Percentiles rank a stretch among this genome's conserved stretches.
Conservation (phyloP, 768 basidiomycete species). For the Hygrophorus russula region DNA sequence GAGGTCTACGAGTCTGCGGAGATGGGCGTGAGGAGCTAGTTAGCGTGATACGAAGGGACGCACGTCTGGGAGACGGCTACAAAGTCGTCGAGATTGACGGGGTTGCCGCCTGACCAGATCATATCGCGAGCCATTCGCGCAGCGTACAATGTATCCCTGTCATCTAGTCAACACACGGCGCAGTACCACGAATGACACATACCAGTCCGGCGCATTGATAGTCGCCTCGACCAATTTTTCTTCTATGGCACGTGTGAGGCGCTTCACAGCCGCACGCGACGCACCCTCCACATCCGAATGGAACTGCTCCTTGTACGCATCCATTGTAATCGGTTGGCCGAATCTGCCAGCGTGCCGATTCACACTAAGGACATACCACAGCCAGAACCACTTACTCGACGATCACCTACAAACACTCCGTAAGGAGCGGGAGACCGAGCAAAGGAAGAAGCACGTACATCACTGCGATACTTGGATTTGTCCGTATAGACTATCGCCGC, state of each 20-base stretch:
- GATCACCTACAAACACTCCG: conserved; percentile 38
- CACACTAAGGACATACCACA: conserved; percentile 8
- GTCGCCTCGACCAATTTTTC: conserved; percentile 60
- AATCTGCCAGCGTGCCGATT: conserved; percentile 65
- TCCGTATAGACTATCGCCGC: conserved; percentile 90
- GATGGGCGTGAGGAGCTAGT: conserved; percentile 2
- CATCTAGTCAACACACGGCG: neutral
- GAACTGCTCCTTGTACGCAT: conserved; percentile 68
- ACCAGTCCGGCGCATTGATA: conserved; percentile 94
- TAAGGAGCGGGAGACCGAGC: neutral
- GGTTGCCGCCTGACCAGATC: conserved; percentile 77
- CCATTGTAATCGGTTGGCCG: conserved; percentile 69
- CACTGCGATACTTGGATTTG: conserved; percentile 90
- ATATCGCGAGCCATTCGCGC: conserved; percentile 90
- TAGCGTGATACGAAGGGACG: conserved; percentile 18
- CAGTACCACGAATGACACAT: conserved; percentile 16
- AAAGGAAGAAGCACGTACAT: conserved; percentile 42
- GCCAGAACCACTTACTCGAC: conserved; percentile 43
- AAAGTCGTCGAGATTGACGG: conserved; percentile 73
- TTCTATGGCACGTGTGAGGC: conserved; percentile 69
- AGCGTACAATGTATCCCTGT: conserved; percentile 81
- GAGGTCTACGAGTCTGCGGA: conserved; percentile 69
- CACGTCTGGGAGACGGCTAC: conserved; percentile 86
- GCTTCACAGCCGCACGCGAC: conserved; percentile 74
- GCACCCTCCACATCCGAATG: conserved; percentile 55